These are phyloP conservation scores for Chalaropsis ovoidea DNA, from an alignment of 2,329 filamentous ascomycete species.

Conservation along the genomic window DNA sequence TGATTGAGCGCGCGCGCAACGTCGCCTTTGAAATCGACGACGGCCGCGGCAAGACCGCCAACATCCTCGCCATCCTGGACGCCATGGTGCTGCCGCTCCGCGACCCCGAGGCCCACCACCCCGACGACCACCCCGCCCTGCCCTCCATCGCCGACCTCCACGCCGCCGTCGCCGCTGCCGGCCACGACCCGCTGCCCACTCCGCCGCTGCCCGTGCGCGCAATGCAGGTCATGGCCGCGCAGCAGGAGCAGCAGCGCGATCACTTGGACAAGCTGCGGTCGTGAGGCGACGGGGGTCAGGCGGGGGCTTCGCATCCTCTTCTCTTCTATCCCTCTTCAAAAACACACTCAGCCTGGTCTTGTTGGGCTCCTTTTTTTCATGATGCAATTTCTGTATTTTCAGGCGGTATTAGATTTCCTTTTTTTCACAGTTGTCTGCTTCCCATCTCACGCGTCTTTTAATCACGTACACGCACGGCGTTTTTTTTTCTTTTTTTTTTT, in stretches of 20 bases:
- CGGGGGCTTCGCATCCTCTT: too few relatives aligned
- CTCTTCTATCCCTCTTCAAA: background rate
- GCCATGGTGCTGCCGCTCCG: conserved; percentile 41
- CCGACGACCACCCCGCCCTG: background rate
- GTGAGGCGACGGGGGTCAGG: background rate
- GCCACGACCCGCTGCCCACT: background rate
- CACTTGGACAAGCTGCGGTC: conserved; percentile 14
- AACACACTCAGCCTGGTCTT: too few relatives aligned
- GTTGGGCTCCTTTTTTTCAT: background rate
- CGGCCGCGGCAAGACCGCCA: conserved; percentile 45
- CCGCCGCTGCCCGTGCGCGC: conserved; percentile 15
- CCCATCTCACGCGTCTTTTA: background rate
- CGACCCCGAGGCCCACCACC: background rate
- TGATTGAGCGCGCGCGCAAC: conserved; percentile 53
- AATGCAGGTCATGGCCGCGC: conserved; percentile 15
- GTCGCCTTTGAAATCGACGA: conserved; percentile 56
- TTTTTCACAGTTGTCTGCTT: too few relatives aligned
- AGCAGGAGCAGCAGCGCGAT: conserved; percentile 19
- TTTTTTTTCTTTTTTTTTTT: background rate
- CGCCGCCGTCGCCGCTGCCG: background rate
- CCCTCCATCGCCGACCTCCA: background rate
- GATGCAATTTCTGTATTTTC: conserved; percentile 11
- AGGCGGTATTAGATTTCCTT: conserved; percentile 9
- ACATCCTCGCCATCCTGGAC: conserved; percentile 57
- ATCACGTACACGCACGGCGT: background rate